These are phyloP conservation scores for Ophiocordyceps camponoti-floridani DNA, from an alignment of 2,329 filamentous ascomycete species.

Conservation along the genomic window DNA sequence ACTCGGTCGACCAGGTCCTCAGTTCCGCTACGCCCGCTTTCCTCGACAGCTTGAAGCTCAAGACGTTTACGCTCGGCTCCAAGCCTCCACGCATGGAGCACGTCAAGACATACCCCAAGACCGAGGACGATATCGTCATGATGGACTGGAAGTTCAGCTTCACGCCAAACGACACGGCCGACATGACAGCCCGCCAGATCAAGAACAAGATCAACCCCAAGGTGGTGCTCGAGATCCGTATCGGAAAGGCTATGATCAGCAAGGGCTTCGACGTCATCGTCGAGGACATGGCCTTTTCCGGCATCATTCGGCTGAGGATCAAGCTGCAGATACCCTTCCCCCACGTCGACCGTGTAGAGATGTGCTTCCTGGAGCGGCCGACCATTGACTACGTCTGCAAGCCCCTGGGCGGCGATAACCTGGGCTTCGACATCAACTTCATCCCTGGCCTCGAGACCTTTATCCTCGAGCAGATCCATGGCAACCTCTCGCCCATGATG, in stretches of 20 bases:
- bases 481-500: slow-evolving; percentile 91
- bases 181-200: slow-evolving; percentile 78
- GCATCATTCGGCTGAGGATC: slow-evolving; percentile 90
- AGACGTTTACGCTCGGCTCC: slow-evolving; percentile 81
- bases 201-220: slow-evolving; percentile 97
- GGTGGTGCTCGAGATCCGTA: slow-evolving; percentile 79
- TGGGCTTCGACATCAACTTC: slow-evolving; percentile 98
- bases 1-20: slow-evolving; percentile 86
- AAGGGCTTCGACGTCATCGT: slow-evolving; percentile 96
- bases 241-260: slow-evolving; percentile 92
- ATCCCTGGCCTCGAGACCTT: slow-evolving; percentile 87
- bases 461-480: slow-evolving; percentile 92
- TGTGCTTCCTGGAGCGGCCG: slow-evolving; percentile 82
- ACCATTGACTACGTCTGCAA: slow-evolving; percentile 96
- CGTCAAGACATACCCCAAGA: slow-evolving; percentile 94
- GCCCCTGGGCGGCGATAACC: slow-evolving; percentile 81
- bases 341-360: slow-evolving; percentile 84
- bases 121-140: slow-evolving; percentile 83
- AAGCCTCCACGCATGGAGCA: slow-evolving; percentile 95
- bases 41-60: slow-evolving; percentile 82
- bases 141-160: slow-evolving; percentile 99
- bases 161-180: slow-evolving; percentile 81
- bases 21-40: slow-evolving; percentile 85
- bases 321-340: slow-evolving; percentile 94
- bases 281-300: slow-evolving; percentile 91